phyloP scores from a whole-genome alignment of 805 yeast genomes.

The Vanderwaltozyma tropicalis region DNA sequence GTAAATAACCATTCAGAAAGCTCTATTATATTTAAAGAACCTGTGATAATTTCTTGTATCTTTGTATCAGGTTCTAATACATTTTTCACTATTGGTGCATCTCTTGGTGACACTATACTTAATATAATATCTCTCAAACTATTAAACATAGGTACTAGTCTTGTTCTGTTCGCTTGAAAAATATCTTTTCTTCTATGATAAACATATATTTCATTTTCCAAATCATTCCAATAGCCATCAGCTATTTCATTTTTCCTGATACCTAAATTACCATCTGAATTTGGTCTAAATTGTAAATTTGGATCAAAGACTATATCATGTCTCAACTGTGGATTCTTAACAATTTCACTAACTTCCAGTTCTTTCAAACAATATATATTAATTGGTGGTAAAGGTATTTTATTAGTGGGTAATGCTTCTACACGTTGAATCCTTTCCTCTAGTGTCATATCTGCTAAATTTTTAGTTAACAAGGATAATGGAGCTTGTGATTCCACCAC shows the following conservation, averaged over 20 bases:
- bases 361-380: constrained; percentile 72
- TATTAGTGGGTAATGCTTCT: constrained; percentile 17
- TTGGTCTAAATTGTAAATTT: constrained; percentile 81
- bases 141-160: constrained; percentile 57
- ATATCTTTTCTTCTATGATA: constrained; percentile 24
- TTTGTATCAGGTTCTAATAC: constrained; percentile 70
- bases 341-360: constrained; percentile 76
- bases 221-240: constrained; percentile 75
- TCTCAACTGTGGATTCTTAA: constrained; percentile 83
- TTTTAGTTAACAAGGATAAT: neutral
- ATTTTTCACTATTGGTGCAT: constrained; percentile 53
- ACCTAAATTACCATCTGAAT: constrained; percentile 84
- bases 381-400: constrained; percentile 66
- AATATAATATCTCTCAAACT: constrained; percentile 67
- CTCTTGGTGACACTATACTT: constrained; percentile 67
- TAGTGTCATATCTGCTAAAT: constrained; percentile 8
- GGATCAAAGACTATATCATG: constrained; percentile 92
- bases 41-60: constrained; percentile 60
- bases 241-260: constrained; percentile 62
- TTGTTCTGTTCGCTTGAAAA: constrained; percentile 30
- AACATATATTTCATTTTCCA: constrained; percentile 54
- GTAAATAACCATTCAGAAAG: constrained; percentile 65
- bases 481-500: neutral
- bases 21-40: constrained; percentile 61
- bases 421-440: constrained; percentile 18